phyloP scores from a whole-genome alignment of 306 rosid genomes.

The Rosa rugosa region DNA sequence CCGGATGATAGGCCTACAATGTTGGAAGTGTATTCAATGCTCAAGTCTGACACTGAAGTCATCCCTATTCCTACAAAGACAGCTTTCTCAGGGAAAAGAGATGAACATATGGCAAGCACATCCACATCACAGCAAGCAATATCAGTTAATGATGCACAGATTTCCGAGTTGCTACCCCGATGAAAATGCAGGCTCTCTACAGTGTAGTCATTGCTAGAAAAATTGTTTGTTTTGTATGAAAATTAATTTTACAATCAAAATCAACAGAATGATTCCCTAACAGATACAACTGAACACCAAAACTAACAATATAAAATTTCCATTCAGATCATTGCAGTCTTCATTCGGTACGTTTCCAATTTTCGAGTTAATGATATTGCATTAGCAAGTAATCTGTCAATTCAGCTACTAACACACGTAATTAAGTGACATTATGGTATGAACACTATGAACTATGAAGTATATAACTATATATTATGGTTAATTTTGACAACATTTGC shows the following conservation, averaged over 20 bases:
- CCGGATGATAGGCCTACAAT: constrained; percentile 61
- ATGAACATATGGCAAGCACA: constrained; percentile 11
- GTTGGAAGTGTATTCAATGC: constrained; percentile 55
- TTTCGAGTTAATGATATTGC: neutral
- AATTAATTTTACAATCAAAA: too few species aligned
- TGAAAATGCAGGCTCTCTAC: constrained; percentile 19
- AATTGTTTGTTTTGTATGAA: too few species aligned
- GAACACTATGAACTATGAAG: neutral
- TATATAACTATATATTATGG: neutral
- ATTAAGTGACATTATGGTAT: neutral
- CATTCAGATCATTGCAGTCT: neutral
- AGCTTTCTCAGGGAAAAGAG: constrained; percentile 37
- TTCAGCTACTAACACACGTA: neutral
- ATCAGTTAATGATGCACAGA: constrained; percentile 44
- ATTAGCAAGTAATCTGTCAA: neutral
- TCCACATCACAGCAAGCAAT: constrained; percentile 3
- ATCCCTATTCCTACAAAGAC: constrained; percentile 40
- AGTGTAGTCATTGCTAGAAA: too few species aligned
- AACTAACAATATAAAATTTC: neutral
- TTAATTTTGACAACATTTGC: neutral
- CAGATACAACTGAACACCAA: neutral
- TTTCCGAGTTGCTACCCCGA: constrained; percentile 46
- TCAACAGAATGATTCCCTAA: neutral
- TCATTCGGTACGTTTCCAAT: neutral
- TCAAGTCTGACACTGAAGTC: constrained; percentile 41